Evolutionary conservation across 306 rosid genomes (phyloP).

Genomic region (Cicer chorassanicum): DNA sequence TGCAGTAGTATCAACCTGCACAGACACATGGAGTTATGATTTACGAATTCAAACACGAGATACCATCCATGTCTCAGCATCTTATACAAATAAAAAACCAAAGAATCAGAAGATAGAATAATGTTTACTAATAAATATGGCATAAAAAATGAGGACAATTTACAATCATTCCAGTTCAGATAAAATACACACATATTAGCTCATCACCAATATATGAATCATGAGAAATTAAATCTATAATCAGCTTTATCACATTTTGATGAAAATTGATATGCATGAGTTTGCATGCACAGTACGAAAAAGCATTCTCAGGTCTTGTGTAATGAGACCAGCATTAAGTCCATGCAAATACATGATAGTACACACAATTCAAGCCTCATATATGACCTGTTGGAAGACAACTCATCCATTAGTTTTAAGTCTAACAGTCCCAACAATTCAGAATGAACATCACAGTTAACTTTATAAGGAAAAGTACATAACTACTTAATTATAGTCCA

Average conservation of each 20-base stretch:
- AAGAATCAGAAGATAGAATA: constrained; percentile 23
- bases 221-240: constrained; percentile 1
- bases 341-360: neutral
- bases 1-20: constrained; percentile 89
- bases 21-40: constrained; percentile 32
- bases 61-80: constrained; percentile 14
- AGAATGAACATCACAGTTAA: neutral
- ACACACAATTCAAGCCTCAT: constrained; percentile 13
- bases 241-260: constrained; percentile 5
- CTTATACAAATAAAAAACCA: neutral
- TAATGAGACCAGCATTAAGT: constrained; percentile 23
- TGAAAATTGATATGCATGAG: constrained; percentile 5
- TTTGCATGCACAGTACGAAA: neutral
- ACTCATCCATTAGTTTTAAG: constrained; percentile 15
- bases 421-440: constrained; percentile 14
- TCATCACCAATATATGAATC: constrained; percentile 14
- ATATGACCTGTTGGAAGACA: constrained; percentile 23
- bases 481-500: neutral
- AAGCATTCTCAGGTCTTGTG: constrained; percentile 16
- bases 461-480: no score
- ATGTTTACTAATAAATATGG: constrained; percentile 1
- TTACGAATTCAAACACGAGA: constrained; percentile 28
- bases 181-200: neutral
- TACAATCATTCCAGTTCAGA: constrained; percentile 17
- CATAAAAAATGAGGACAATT: constrained; percentile 8